These are phyloP conservation scores for Globisporangium splendens DNA, from an alignment of 352 stramenopile species.

Conservation along the genomic window DNA sequence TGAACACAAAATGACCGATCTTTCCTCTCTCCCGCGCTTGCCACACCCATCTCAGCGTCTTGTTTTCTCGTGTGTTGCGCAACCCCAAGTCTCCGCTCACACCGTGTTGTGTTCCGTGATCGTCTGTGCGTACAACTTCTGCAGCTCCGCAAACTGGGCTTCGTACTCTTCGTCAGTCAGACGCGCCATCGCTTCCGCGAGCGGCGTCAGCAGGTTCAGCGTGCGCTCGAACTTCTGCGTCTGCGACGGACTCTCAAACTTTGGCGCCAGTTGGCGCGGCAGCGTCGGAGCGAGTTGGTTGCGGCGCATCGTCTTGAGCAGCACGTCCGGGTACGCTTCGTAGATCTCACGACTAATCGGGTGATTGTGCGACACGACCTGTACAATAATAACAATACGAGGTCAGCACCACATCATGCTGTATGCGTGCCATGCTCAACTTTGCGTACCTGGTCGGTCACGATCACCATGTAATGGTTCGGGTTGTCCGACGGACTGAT, in stretches of 20 bases:
- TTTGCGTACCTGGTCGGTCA: constrained; percentile 69
- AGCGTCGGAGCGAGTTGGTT: constrained; percentile 68
- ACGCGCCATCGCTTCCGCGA: constrained; percentile 74
- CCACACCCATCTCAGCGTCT: not conserved
- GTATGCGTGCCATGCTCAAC: too few species aligned
- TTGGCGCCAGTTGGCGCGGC: constrained; percentile 60
- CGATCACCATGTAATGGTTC: constrained; percentile 86
- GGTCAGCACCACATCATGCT: too few species aligned
- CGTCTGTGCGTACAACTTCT: constrained; percentile 70
- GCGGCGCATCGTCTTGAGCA: constrained; percentile 82
- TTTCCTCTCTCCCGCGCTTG: too few species aligned
- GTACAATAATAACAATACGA: constrained; percentile 3
- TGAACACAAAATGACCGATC: too few species aligned
- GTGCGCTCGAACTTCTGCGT: constrained; percentile 80
- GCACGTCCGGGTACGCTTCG: constrained; percentile 78
- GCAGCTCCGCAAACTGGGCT: constrained; percentile 61
- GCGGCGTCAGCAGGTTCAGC: constrained; percentile 51
- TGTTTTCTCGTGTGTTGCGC: too few species aligned
- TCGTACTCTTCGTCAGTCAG: constrained; percentile 73
- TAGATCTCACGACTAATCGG: constrained; percentile 83
- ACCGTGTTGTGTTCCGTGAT: constrained; percentile 57
- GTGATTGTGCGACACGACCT: constrained; percentile 85
- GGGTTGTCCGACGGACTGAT: constrained; percentile 79
- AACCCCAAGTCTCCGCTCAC: too few species aligned
- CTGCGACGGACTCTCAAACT: constrained; percentile 72